Evolutionary conservation across 2,329 filamentous ascomycete genomes (phyloP).

Genomic region (Coniochaeta sp.): DNA sequence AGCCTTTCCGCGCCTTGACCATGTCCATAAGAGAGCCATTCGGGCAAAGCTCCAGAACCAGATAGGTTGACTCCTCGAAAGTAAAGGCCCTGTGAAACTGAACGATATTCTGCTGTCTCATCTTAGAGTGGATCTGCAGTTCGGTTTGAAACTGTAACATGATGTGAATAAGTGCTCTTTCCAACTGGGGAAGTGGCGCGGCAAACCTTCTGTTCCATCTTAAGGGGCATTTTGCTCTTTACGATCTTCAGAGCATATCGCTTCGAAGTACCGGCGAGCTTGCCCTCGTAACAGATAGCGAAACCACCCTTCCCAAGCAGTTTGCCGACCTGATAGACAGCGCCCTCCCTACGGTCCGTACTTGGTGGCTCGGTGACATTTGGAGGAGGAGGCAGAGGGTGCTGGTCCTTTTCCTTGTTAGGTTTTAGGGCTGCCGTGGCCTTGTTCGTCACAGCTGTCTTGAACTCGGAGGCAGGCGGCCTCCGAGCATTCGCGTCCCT

Average conservation of each 20-base stretch:
- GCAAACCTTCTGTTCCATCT: slow-evolving; percentile 75
- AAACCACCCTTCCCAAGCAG: slow-evolving; percentile 76
- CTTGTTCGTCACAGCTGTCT: slow-evolving; percentile 29
- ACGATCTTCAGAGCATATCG: slow-evolving; percentile 76
- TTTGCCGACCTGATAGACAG: slow-evolving; percentile 66
- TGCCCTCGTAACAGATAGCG: slow-evolving; percentile 71
- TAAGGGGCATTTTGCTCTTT: slow-evolving; percentile 72
- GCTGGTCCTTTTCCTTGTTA: slow-evolving; percentile 53
- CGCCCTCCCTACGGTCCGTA: slow-evolving; percentile 60
- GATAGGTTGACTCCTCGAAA: slow-evolving; percentile 81
- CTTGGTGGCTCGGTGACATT: slow-evolving; percentile 57
- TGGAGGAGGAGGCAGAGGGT: slow-evolving; percentile 55
- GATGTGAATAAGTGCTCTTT: slow-evolving; percentile 1
- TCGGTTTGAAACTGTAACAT: slow-evolving; percentile 61
- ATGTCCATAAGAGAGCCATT: slow-evolving; percentile 98
- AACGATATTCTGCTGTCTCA: slow-evolving; percentile 92
- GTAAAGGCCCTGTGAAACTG: slow-evolving; percentile 92
- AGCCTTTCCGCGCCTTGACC: slow-evolving; percentile 82
- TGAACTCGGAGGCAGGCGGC: slow-evolving; percentile 41
- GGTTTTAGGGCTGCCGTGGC: slow-evolving; percentile 45
- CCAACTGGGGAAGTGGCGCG: neutral
- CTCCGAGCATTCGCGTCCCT: slow-evolving; percentile 57
- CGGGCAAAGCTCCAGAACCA: slow-evolving; percentile 87
- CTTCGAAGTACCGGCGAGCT: slow-evolving; percentile 49
- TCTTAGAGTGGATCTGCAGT: slow-evolving; percentile 96